A percentile compares a stretch with the other conserved stretches of the same genome.
phyloP scores from a whole-genome alignment of 305 asterid species.

The Withania somnifera region DNA sequence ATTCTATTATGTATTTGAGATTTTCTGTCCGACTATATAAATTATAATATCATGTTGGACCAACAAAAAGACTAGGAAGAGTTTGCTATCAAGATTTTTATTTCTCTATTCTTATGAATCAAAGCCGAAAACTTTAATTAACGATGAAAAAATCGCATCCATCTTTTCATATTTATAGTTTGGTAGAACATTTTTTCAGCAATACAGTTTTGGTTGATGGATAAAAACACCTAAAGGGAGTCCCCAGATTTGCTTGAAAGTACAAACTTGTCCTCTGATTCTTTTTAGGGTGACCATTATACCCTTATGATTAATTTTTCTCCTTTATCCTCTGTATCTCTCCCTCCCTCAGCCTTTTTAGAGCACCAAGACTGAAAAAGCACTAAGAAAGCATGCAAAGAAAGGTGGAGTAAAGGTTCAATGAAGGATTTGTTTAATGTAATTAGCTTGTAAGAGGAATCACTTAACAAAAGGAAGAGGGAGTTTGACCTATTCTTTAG shows the following conservation, averaged over 20 bases:
- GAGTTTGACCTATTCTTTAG: slow-evolving; percentile 2
- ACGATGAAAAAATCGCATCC: neutral
- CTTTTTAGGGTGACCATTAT: neutral
- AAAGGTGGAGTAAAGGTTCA: neutral
- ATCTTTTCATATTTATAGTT: neutral
- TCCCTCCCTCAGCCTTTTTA: neutral
- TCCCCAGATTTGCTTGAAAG: neutral
- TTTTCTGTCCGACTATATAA: neutral
- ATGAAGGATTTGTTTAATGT: neutral
- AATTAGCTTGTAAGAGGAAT: slow-evolving; percentile 3
- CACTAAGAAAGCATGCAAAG: neutral
- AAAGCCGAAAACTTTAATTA: neutral
- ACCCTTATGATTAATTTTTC: neutral
- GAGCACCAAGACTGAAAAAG: slow-evolving; percentile 6
- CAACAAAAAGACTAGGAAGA: neutral
- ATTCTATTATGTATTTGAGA: neutral
- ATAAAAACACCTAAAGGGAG: neutral
- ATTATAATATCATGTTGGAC: neutral
- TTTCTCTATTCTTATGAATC: neutral
- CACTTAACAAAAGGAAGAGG: neutral
- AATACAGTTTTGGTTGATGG: neutral
- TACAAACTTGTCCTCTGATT: neutral
- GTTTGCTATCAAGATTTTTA: neutral
- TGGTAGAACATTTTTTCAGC: no score
- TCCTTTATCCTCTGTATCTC: neutral